Percentiles rank a stretch among this genome's conserved stretches.
phyloP scores from a whole-genome alignment of 768 basidiomycete genomes.

The Tricholoma furcatifolium region DNA sequence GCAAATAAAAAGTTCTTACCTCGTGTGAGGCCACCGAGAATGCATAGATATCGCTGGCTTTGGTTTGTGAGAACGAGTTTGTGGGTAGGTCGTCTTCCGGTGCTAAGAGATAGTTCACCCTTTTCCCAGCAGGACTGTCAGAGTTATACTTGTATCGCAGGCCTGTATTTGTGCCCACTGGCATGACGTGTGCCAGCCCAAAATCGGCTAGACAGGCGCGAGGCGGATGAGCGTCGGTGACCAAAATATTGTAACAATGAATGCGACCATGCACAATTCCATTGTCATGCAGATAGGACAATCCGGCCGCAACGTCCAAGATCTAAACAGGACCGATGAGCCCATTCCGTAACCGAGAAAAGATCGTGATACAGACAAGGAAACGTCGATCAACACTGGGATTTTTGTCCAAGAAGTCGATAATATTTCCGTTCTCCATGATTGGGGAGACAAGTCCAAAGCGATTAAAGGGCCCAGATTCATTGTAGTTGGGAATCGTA shows the following conservation, averaged over 20 bases:
- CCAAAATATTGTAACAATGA: neutral
- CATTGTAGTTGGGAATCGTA: neutral
- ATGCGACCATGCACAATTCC: neutral
- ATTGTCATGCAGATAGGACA: no score
- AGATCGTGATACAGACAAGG: neutral
- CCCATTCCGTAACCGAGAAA: neutral
- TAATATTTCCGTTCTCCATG: neutral
- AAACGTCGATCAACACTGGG: neutral
- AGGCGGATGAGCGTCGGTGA: neutral
- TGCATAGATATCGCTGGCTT: conserved; percentile 12
- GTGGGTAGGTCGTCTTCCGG: neutral
- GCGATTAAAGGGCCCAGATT: neutral
- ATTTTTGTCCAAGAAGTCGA: neutral
- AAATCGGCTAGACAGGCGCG: neutral
- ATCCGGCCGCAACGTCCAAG: neutral
- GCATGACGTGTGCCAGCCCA: neutral
- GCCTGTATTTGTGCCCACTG: neutral
- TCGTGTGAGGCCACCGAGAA: no score
- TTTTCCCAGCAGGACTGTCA: neutral
- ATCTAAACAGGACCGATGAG: neutral
- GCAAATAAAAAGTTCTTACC: neutral
- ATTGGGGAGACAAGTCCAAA: no score
- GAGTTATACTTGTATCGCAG: no score
- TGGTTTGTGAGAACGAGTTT: neutral
- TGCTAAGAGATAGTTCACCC: neutral